Evolutionary conservation across 495 filamentous ascomycete genomes (phyloP).

Genomic region (Sordaria brevicollis): DNA sequence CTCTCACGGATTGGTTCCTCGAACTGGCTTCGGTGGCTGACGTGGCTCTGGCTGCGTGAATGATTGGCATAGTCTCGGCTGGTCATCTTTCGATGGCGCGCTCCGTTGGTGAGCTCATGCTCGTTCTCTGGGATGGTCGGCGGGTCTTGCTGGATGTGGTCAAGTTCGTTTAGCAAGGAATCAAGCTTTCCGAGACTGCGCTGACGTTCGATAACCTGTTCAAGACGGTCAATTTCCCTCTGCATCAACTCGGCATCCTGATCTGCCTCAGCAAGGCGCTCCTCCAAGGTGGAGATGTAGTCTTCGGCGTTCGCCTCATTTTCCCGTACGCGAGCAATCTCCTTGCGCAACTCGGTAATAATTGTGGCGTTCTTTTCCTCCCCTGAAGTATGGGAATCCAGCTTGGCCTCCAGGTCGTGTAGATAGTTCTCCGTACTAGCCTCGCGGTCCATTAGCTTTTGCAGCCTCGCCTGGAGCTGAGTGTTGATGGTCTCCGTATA

Average conservation of each 20-base stretch:
- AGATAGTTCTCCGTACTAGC: conserved; percentile 82
- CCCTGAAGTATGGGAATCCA: conserved; percentile 81
- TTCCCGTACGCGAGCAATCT: conserved; percentile 80
- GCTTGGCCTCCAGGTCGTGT: conserved; percentile 76
- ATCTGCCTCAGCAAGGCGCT: conserved; percentile 89
- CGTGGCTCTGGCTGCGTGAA: conserved; percentile 39
- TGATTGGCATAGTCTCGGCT: conserved; percentile 35
- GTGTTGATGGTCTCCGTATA: conserved; percentile 85
- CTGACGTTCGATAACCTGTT: conserved; percentile 92
- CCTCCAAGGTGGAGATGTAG: conserved; percentile 95
- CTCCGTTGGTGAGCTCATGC: conserved; percentile 24
- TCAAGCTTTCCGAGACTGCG: conserved; percentile 91
- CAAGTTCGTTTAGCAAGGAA: conserved; percentile 80
- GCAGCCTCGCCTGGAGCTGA: conserved; percentile 77
- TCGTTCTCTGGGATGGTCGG: conserved; percentile 24
- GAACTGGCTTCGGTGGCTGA: conserved; percentile 38
- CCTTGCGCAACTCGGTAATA: conserved; percentile 79
- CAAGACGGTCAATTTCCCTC: conserved; percentile 84
- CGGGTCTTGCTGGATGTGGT: conserved; percentile 62
- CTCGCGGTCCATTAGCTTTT: conserved; percentile 86
- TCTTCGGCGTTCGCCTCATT: conserved; percentile 85
- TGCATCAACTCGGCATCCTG: conserved; percentile 96
- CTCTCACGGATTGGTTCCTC: conserved; percentile 44
- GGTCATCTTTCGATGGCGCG: conserved; percentile 29
- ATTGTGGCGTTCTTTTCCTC: conserved; percentile 86